Conservation (phyloP, 106 monocot species). For the Narthecium ossifragum region DNA sequence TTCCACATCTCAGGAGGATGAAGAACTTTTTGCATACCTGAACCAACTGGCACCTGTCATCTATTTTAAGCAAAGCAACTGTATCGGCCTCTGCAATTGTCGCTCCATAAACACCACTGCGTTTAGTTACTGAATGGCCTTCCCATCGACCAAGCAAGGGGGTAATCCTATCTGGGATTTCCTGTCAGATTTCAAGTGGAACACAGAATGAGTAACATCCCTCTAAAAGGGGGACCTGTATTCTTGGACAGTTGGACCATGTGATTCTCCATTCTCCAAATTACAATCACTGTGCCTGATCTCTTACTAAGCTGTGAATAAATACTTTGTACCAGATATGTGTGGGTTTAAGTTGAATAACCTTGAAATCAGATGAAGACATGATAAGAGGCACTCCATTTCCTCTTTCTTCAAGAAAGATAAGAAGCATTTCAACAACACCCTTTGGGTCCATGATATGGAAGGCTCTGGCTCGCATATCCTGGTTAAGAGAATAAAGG, state of each 20-base stretch:
- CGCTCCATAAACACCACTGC: conserved; percentile 91
- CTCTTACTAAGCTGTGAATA: too few species aligned
- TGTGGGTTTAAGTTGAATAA: too few species aligned
- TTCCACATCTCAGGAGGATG: too few species aligned
- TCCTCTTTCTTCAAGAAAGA: conserved; percentile 82
- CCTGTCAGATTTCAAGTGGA: conserved; percentile 23
- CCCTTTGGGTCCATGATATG: conserved; percentile 91
- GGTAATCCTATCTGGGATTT: conserved; percentile 30
- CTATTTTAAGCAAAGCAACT: conserved; percentile 50
- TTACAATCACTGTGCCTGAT: too few species aligned
- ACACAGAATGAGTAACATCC: background rate
- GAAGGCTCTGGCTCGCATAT: conserved; percentile 77
- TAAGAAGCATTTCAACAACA: conserved; percentile 61
- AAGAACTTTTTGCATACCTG: conserved; percentile 71
- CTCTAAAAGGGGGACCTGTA: too few species aligned
- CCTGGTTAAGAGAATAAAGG: conserved; percentile 63
- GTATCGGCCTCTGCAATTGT: conserved; percentile 76
- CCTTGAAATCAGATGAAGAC: conserved; percentile 18
- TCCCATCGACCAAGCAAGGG: conserved; percentile 77
- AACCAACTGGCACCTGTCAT: conserved; percentile 51
- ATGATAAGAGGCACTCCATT: conserved; percentile 21
- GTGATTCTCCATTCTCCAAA: too few species aligned
- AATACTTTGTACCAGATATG: too few species aligned
- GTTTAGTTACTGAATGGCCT: conserved; percentile 82
- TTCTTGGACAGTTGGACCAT: too few species aligned